Evolutionary conservation across 2,329 filamentous ascomycete species (phyloP), one percentile per base, ranked within the genome.

Genomic region (Stagonosporopsis cucurbitacearum): DNA sequence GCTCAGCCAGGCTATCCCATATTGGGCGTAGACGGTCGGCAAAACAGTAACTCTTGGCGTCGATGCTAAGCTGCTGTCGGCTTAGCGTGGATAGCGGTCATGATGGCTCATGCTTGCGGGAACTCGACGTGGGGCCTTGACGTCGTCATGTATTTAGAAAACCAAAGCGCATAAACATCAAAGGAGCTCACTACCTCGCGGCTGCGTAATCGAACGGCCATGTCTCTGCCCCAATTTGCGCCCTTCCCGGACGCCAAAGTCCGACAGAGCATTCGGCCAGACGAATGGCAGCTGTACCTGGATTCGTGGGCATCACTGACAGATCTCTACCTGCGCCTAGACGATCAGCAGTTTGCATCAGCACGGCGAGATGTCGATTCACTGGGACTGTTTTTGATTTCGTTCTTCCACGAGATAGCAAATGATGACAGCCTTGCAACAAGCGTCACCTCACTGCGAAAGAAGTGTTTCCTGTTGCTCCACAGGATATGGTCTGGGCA

Each of bases 221-320:
- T 81, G 74, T 70, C 78, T 50, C 78, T 93, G 44, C 92, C 92
- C 37, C 83, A 87, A 30, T 82, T 97, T 75, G 92, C 89, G 54
- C 85, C 89, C 19, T 92, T 95, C 66, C 94, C 93, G 17, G 83
- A 88, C 58, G 78, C 84, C 30, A 79, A 80, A 51, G 86, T 92
- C 79, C 86, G 87, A 68, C 83, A 84, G 63, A 83, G 84, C 63
- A 83, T 96, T 57, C 80, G 82, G 35, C 77, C 86, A 3, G 77
- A 82, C 46, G 91, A 96, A 76, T 96, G 92, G 92, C 82, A 88
- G 62, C 81, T 84, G 28, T 92, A 89, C 71, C 78, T 96, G 42
- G 84, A 89, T 60, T 88, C 91, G 32, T 97, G 92, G 92, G 78
- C 87, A 17, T 79, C 85, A 11, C 81, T 96, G 6, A 78, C 86